phyloP scores from a whole-genome alignment of 257 asterid species.

The Penstemon eatonii region DNA sequence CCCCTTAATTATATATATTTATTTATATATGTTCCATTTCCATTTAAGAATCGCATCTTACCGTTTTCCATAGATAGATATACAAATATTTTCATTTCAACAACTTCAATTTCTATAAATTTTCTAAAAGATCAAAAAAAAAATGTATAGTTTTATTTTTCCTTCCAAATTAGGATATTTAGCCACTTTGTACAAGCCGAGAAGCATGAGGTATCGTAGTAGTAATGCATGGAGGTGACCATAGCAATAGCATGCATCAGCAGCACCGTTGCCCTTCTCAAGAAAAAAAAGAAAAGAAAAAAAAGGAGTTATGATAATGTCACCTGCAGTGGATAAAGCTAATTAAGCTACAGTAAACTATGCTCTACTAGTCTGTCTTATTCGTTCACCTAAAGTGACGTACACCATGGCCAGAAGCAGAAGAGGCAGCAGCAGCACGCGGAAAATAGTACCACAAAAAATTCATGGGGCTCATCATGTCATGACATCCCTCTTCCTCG shows the following conservation, averaged over 20 bases:
- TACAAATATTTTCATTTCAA: no score
- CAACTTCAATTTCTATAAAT: no score
- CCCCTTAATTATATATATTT: no score
- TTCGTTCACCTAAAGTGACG: slow-evolving; percentile 14
- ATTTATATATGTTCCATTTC: no score
- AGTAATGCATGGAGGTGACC: no score
- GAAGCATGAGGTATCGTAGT: neutral
- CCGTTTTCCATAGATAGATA: no score
- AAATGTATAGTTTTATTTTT: neutral
- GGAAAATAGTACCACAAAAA: slow-evolving; percentile 10
- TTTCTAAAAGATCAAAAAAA: no score
- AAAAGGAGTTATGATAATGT: neutral
- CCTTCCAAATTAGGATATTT: neutral
- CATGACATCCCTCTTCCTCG: neutral
- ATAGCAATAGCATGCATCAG: neutral
- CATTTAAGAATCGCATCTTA: no score
- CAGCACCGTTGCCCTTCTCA: slow-evolving; percentile 28
- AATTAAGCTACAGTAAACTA: no score
- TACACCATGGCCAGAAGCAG: slow-evolving; percentile 26
- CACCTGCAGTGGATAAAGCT: slow-evolving; percentile 21
- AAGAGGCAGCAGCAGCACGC: slow-evolving; percentile 11
- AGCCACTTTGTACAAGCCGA: slow-evolving; percentile 8
- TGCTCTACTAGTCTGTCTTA: slow-evolving; percentile 2
- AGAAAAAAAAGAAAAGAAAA: slow-evolving; percentile 5
- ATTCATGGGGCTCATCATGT: neutral